Evolutionary conservation across 78 protist species (phyloP).

Genomic region (Dictyostelium capitatum): DNA sequence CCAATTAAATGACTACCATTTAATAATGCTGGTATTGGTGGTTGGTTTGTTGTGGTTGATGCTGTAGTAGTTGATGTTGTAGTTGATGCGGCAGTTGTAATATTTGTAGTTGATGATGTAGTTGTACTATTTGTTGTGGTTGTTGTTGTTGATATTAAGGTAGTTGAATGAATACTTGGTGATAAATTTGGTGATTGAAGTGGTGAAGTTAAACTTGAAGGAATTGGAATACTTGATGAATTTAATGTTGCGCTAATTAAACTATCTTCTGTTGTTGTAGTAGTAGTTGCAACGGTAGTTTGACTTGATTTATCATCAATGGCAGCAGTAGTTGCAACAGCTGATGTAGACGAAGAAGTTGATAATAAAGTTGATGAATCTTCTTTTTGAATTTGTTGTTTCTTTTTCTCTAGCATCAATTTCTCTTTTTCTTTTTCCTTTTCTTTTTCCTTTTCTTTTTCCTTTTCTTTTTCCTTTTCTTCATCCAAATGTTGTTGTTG

Average conservation of each 20-base stretch:
- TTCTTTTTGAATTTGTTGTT: background rate
- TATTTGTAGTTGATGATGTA: background rate
- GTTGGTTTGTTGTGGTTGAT: background rate
- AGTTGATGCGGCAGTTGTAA: background rate
- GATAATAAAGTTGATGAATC: background rate
- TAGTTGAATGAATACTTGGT: background rate
- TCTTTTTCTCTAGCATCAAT: background rate
- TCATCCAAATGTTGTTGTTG: constrained; percentile 2
- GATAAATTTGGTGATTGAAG: constrained; percentile 24
- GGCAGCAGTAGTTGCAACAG: background rate
- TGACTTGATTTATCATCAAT: background rate
- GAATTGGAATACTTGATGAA: constrained; percentile 14
- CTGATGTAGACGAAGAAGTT: background rate
- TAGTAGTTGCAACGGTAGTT: background rate
- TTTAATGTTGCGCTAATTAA: background rate
- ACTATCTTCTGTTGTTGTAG: background rate
- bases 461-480: constrained; percentile 1
- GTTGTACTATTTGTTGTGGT: background rate
- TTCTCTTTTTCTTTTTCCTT: background rate
- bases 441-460: background rate
- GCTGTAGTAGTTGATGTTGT: too few relatives aligned
- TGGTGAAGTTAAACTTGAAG: background rate
- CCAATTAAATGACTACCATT: background rate
- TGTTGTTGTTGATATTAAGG: background rate
- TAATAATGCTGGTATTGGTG: background rate